Evolutionary conservation across 1,139 yeast genomes (phyloP).

Genomic region (Komagataea norvegica): DNA sequence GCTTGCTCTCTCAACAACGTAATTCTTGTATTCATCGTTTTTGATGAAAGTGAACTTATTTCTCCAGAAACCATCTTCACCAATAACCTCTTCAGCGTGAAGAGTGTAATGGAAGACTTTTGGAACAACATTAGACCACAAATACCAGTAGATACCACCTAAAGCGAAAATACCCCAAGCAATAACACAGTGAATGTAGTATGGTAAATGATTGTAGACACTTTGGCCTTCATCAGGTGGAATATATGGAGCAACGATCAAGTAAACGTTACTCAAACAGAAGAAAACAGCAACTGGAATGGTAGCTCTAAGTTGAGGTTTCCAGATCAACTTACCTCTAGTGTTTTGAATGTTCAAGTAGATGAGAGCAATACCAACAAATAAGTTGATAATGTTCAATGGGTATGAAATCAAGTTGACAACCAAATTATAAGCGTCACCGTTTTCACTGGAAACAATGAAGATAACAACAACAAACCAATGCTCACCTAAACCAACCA

Average conservation of each 20-base stretch:
- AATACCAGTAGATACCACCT: slow-evolving; percentile 68
- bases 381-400: slow-evolving; percentile 63
- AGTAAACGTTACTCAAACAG: slow-evolving; percentile 61
- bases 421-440: slow-evolving; percentile 75
- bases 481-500: slow-evolving; percentile 51
- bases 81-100: slow-evolving; percentile 54
- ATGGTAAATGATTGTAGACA: slow-evolving; percentile 65
- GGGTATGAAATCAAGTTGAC: slow-evolving; percentile 74
- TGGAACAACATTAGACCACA: slow-evolving; percentile 64
- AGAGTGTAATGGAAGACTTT: slow-evolving; percentile 52
- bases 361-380: slow-evolving; percentile 68
- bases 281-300: slow-evolving; percentile 61
- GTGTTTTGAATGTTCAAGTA: slow-evolving; percentile 55
- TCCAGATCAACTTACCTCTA: slow-evolving; percentile 58
- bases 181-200: slow-evolving; percentile 78
- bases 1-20: slow-evolving; percentile 9
- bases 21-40: slow-evolving; percentile 14
- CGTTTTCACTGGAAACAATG: slow-evolving; percentile 65
- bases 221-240: slow-evolving; percentile 66
- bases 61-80: slow-evolving; percentile 74
- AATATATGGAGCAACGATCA: slow-evolving; percentile 75
- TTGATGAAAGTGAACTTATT: slow-evolving; percentile 47
- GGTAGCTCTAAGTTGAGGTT: slow-evolving; percentile 70
- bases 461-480: slow-evolving; percentile 49
- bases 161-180: slow-evolving; percentile 73